phyloP scores from a whole-genome alignment of 192 early-diverging fungal species.

The Diversispora epigaea region DNA sequence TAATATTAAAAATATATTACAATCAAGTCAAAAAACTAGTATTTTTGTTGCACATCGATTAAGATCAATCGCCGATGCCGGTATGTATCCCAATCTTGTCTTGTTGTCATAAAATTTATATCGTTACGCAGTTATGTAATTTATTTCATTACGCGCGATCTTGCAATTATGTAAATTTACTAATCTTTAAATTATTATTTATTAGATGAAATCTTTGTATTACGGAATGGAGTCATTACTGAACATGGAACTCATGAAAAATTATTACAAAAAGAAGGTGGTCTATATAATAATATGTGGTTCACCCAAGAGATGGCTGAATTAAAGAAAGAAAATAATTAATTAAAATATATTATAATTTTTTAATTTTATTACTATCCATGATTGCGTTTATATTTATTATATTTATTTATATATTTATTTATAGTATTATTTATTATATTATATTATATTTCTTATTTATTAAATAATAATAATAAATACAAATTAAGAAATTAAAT shows the following conservation, averaged over 20 bases:
- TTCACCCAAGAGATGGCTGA: constrained; percentile 56
- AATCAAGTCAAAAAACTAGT: constrained; percentile 71
- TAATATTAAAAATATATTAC: constrained; percentile 85
- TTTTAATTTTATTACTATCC: too few relatives aligned
- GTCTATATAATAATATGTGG: constrained; percentile 93
- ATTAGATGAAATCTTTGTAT: constrained; percentile 84
- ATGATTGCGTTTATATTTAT: too few relatives aligned
- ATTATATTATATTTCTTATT: too few relatives aligned
- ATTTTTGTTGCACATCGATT: constrained; percentile 95
- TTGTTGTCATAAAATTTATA: constrained; percentile 5
- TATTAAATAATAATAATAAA: too few relatives aligned
- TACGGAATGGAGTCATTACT: constrained; percentile 79
- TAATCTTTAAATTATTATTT: background rate
- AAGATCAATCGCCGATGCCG: constrained; percentile 83
- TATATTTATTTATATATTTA: too few relatives aligned
- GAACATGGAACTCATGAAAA: constrained; percentile 87
- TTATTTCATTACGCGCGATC: too few relatives aligned
- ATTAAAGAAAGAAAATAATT: too few relatives aligned
- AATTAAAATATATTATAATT: too few relatives aligned
- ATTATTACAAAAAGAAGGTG: constrained; percentile 59
- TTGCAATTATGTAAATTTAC: too few relatives aligned
- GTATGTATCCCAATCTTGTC: constrained; percentile 33
- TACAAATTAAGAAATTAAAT: too few relatives aligned
- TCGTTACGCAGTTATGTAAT: too few relatives aligned
- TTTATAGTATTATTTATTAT: too few relatives aligned